Evolutionary conservation across 2,329 filamentous ascomycete genomes (phyloP).

Genomic region (Botrytis paeoniae): DNA sequence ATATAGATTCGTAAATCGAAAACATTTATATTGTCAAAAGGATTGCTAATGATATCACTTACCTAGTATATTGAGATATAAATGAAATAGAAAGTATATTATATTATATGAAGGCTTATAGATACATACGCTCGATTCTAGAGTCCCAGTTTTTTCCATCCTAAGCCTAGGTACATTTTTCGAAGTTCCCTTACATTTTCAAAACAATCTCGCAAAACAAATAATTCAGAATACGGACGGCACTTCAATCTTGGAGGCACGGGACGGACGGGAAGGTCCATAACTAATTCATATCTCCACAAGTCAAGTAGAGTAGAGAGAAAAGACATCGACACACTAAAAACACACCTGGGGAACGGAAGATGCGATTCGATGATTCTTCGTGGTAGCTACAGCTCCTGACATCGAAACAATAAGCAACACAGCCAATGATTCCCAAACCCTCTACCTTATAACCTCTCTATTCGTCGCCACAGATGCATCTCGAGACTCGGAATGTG

Average conservation of each 20-base stretch:
- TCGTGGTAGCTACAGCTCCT: not conserved
- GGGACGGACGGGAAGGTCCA: not conserved
- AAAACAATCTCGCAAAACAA: not conserved
- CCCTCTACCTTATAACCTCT: too few species aligned
- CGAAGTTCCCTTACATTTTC: not conserved
- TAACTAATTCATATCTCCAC: not conserved
- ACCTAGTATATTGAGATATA: not conserved
- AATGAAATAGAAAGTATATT: not conserved
- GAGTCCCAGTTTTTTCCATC: not conserved
- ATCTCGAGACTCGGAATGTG: not conserved
- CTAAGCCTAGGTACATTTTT: not conserved
- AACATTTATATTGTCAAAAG: not conserved
- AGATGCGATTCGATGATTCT: slow-evolving; percentile 1
- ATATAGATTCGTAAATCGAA: not conserved
- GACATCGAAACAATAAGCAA: not conserved
- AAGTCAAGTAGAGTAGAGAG: not conserved
- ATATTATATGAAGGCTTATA: not conserved
- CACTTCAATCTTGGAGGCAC: not conserved
- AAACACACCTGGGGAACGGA: not conserved
- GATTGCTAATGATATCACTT: not conserved
- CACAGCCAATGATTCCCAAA: not conserved
- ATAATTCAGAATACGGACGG: not conserved
- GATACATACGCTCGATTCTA: not conserved
- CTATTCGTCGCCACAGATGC: not conserved
- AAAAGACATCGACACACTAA: not conserved